Conservation (phyloP, 345 rosid species). For the Eucalyptus albens region DNA sequence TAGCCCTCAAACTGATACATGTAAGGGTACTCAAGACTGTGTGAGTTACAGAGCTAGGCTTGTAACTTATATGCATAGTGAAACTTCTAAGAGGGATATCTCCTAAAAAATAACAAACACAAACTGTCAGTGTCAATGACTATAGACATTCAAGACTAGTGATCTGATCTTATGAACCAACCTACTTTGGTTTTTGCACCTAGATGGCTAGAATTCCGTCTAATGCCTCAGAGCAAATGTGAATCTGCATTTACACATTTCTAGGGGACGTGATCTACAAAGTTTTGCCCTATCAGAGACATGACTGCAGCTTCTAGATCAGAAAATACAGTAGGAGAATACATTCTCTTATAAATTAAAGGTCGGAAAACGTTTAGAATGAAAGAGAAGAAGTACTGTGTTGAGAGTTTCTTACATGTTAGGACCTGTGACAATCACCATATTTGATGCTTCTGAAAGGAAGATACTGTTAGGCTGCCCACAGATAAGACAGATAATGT, state of each 20-base stretch:
- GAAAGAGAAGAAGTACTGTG: not conserved
- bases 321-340: not conserved
- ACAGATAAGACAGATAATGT: not conserved
- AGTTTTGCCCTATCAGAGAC: not conserved
- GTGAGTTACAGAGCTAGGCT: not conserved
- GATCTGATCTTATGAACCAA: not conserved
- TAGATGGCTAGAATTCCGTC: not conserved
- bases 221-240: not conserved
- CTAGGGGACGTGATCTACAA: not conserved
- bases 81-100: not conserved
- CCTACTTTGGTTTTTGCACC: not conserved
- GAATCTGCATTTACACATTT: not conserved
- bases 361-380: not conserved
- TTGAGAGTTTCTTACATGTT: constrained; percentile 56
- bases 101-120: not conserved
- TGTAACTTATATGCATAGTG: not conserved
- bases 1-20: not conserved
- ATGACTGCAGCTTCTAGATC: not conserved
- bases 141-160: not conserved
- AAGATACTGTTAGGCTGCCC: constrained; percentile 88
- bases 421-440: constrained; percentile 87
- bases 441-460: constrained; percentile 86
- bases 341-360: not conserved
- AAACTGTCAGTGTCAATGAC: not conserved
- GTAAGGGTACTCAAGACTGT: not conserved